phyloP scores from a whole-genome alignment of 805 yeast genomes.

The Lipomyces yamadae region DNA sequence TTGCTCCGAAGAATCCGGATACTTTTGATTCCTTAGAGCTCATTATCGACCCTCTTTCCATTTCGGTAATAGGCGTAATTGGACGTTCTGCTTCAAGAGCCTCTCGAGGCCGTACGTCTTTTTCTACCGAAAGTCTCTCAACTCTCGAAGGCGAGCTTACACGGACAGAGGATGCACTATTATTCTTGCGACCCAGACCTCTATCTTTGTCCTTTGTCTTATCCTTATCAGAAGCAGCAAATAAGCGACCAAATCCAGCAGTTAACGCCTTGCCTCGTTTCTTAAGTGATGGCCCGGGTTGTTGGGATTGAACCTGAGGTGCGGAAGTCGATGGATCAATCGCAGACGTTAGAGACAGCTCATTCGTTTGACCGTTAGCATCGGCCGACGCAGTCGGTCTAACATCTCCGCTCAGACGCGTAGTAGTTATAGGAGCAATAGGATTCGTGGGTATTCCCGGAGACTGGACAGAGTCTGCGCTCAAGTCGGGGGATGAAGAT shows the following conservation, averaged over 20 bases:
- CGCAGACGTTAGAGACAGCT: slow-evolving; percentile 17
- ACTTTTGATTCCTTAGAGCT: slow-evolving; percentile 25
- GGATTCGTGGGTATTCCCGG: background rate
- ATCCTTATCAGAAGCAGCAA: slow-evolving; percentile 26
- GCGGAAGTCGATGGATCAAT: background rate
- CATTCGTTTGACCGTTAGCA: slow-evolving; percentile 15
- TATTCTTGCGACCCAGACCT: background rate
- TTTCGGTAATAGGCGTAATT: background rate
- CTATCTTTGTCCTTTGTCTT: slow-evolving; percentile 9
- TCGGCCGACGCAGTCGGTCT: background rate
- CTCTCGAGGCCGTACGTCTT: background rate
- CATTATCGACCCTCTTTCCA: background rate
- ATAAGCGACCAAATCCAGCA: slow-evolving; percentile 25
- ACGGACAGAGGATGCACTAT: background rate
- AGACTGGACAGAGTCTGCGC: background rate
- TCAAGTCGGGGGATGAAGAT: background rate
- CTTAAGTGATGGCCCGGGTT: slow-evolving; percentile 11
- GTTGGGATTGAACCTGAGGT: background rate
- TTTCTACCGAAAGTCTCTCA: slow-evolving; percentile 7
- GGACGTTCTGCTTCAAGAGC: slow-evolving; percentile 16
- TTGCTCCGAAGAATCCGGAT: slow-evolving; percentile 21
- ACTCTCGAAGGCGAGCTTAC: slow-evolving; percentile 6
- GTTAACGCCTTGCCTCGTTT: slow-evolving; percentile 18
- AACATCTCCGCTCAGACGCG: too few species aligned
- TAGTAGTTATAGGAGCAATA: background rate